Percentiles rank a stretch among this genome's conserved stretches.
phyloP scores from a whole-genome alignment of 495 filamentous ascomycete species.

The Podospora pseudocomata region DNA sequence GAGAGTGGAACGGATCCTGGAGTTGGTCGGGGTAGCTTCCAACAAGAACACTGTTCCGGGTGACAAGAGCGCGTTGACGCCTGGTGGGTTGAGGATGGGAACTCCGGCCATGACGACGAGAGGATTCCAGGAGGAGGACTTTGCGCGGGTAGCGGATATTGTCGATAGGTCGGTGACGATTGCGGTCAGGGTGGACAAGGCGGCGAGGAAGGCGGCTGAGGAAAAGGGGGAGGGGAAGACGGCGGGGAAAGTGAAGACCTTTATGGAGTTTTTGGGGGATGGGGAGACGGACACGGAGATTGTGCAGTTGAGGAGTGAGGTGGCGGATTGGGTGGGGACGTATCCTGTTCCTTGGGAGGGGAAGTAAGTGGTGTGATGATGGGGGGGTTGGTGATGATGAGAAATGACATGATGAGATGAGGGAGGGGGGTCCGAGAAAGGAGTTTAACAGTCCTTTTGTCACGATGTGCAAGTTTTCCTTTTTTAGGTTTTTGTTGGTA shows the following conservation, averaged over 20 bases:
- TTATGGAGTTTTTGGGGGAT: slow-evolving; percentile 75
- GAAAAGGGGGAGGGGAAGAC: slow-evolving; percentile 71
- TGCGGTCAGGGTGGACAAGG: slow-evolving; percentile 77
- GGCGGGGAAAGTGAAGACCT: slow-evolving; percentile 73
- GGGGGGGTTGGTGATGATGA: slow-evolving; percentile 7
- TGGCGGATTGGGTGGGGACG: slow-evolving; percentile 92
- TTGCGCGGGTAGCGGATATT: slow-evolving; percentile 83
- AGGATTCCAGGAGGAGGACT: slow-evolving; percentile 83
- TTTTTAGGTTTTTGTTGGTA: background rate
- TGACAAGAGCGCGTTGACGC: slow-evolving; percentile 87
- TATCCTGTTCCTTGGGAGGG: slow-evolving; percentile 80
- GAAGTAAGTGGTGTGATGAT: slow-evolving; percentile 8
- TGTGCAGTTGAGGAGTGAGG: slow-evolving; percentile 79
- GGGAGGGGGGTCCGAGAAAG: background rate
- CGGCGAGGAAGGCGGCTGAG: slow-evolving; percentile 69
- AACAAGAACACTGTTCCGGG: slow-evolving; percentile 99
- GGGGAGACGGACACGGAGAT: slow-evolving; percentile 84
- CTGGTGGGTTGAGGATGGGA: slow-evolving; percentile 86
- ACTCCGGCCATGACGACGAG: slow-evolving; percentile 97
- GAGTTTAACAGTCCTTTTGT: background rate
- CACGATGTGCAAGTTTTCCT: background rate
- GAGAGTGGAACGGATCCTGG: slow-evolving; percentile 88
- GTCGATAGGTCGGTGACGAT: slow-evolving; percentile 89
- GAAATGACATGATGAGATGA: background rate
- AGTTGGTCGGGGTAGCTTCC: slow-evolving; percentile 89